Evolutionary conservation across 2,329 filamentous ascomycete species (phyloP).

Genomic region (Hypomyces rosellus): DNA sequence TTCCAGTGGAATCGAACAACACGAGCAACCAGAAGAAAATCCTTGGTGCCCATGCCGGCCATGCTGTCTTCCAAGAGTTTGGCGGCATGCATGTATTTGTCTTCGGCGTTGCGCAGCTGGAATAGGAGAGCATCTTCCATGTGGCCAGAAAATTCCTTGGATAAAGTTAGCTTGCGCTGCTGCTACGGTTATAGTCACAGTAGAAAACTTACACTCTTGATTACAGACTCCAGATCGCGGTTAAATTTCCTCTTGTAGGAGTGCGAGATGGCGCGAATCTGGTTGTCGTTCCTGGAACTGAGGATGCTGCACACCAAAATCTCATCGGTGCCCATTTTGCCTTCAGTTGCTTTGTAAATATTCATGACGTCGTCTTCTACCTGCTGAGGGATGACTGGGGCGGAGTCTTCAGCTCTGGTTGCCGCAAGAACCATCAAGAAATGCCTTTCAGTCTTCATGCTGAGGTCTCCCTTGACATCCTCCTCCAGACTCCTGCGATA

Average conservation of each 20-base stretch:
- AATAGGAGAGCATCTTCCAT: slow-evolving; percentile 80
- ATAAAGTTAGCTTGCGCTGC: not conserved
- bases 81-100: slow-evolving; percentile 81
- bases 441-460: slow-evolving; percentile 76
- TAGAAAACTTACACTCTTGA: slow-evolving; percentile 54
- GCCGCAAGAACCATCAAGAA: slow-evolving; percentile 77
- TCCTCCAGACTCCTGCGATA: slow-evolving; percentile 62
- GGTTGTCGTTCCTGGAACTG: slow-evolving; percentile 67
- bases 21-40: slow-evolving; percentile 69
- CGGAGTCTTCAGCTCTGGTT: slow-evolving; percentile 68
- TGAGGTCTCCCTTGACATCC: slow-evolving; percentile 72
- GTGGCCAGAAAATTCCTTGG: slow-evolving; percentile 76
- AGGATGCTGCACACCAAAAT: slow-evolving; percentile 74
- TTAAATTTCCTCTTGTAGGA: slow-evolving; percentile 70
- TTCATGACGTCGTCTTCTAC: slow-evolving; percentile 71
- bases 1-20: slow-evolving; percentile 83
- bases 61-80: slow-evolving; percentile 78
- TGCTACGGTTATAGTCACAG: not conserved
- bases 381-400: slow-evolving; percentile 64
- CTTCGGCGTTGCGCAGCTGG: slow-evolving; percentile 69
- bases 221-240: slow-evolving; percentile 61
- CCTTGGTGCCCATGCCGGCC: slow-evolving; percentile 82
- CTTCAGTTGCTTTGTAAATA: slow-evolving; percentile 72
- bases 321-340: slow-evolving; percentile 65
- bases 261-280: slow-evolving; percentile 74